A percentile compares a stretch with the other conserved stretches of the same genome.
phyloP scores from a whole-genome alignment of 352 stramenopile genomes.

The Phytophthora nicotianae region DNA sequence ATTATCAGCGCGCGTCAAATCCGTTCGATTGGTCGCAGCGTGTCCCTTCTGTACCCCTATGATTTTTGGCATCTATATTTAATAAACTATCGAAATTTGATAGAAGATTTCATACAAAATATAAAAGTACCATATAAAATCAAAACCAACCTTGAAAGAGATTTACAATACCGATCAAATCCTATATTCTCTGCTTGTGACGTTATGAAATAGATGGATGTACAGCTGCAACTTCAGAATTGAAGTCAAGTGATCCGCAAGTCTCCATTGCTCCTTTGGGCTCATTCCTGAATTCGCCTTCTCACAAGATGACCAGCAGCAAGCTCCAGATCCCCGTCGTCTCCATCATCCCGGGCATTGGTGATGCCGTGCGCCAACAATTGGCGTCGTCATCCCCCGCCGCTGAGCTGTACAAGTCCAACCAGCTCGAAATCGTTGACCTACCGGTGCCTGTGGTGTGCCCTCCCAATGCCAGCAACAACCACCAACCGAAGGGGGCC shows the following conservation, averaged over 20 bases:
- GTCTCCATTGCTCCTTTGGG: constrained; percentile 3
- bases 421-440: constrained; percentile 40
- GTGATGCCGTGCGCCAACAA: constrained; percentile 36
- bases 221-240: constrained; percentile 14
- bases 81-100: not conserved
- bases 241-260: constrained; percentile 13
- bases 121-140: no score
- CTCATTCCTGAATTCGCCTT: constrained; percentile 23
- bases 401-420: constrained; percentile 31
- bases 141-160: no score
- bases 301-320: constrained; percentile 20
- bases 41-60: constrained; percentile 3
- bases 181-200: not conserved
- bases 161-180: not conserved
- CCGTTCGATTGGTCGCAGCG: constrained; percentile 38
- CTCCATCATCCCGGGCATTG: constrained; percentile 45
- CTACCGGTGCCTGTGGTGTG: constrained; percentile 34
- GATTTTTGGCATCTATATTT: not conserved
- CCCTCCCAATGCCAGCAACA: constrained; percentile 29
- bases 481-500: constrained; percentile 26
- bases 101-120: not conserved
- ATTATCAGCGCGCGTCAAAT: constrained; percentile 16
- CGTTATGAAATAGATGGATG: not conserved
- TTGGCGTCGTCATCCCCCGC: constrained; percentile 29
- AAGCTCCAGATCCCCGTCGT: constrained; percentile 43